Base-by-base conservation (phyloP, 2,329 filamentous ascomycete species). In the Didymella pomorum region DNA sequence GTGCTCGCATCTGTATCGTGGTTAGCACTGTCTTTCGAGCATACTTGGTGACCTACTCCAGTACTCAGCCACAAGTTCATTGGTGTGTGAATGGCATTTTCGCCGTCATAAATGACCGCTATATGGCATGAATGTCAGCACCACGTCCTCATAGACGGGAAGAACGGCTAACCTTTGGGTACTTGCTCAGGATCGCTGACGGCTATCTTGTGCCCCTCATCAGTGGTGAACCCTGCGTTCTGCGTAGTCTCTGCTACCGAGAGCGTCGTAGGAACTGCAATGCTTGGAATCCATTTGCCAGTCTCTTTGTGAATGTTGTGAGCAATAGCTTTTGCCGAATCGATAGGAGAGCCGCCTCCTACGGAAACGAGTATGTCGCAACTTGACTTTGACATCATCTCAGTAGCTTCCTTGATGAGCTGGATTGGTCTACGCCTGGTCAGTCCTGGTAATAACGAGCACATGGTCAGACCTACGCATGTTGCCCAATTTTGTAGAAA, bases 231-330 rank as follows among this genome's bases (percentile, higher is more conserved):
- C 2, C 83, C 83, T 4, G 81, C 83, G 16, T 77, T 78, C 20
- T 79, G 75, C 1, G 84, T 85, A 43, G 82, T 85, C 62, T 86
- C 84, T 7, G 83, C 83, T 0, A 84, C 83, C 51, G 80, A 83
- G 45, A 78, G 56, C 1, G 76, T 78, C 5, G 76, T 78, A 0
- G 76, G 76, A 10, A 78, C 70, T 4, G 76, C 74, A 48, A 78
- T 77, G 42, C 72, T 76, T 21, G 73, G 70, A 46, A 78, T 66
- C 71, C 71, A 77, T 52, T 74, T 76, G 11, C 75, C 73, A 8
- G 70, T 76, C 57, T 77, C 72, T 52, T 76, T 52, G 45, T 77
- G 71, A 43, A 77, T 72, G 51, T 76, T 76, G 58, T 77, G 72
- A 52, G 75, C 74, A 37, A 77, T 77, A 0, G 72, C 75, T 48